Conservation (phyloP, 352 stramenopile species). For the Pythium rhizo-oryzae region DNA sequence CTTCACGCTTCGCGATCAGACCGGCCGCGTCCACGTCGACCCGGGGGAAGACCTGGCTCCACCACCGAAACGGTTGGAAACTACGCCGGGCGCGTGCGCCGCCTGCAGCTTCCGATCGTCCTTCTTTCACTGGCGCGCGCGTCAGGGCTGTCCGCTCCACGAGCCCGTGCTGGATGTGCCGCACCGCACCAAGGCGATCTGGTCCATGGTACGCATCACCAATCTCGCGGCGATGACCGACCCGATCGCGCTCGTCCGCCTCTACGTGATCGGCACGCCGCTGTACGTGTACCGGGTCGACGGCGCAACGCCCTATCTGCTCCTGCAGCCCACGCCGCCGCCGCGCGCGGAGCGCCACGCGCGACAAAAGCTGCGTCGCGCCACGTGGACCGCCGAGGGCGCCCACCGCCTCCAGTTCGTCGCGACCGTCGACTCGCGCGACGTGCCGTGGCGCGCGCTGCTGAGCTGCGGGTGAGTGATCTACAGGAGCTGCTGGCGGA, state of each 20-base stretch:
- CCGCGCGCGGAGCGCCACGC: neutral
- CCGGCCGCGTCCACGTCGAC: neutral
- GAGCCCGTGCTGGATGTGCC: slow-evolving; percentile 25
- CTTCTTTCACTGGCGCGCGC: slow-evolving; percentile 23
- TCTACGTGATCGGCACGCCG: slow-evolving; percentile 21
- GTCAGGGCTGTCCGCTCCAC: slow-evolving; percentile 21
- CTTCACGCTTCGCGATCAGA: neutral
- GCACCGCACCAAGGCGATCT: slow-evolving; percentile 26
- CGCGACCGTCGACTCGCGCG: slow-evolving; percentile 6
- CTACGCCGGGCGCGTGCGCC: neutral
- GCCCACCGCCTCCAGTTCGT: neutral
- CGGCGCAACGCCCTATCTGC: neutral
- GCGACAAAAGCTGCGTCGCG: neutral
- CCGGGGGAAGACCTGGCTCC: no score
- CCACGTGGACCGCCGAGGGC: neutral
- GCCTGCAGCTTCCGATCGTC: slow-evolving; percentile 22
- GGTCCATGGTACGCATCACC: slow-evolving; percentile 34
- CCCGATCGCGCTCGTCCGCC: slow-evolving; percentile 27
- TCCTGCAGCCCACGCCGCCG: neutral
- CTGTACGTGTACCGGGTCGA: slow-evolving; percentile 32
- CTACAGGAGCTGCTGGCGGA: neutral
- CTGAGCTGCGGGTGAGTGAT: slow-evolving; percentile 21
- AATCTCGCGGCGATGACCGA: slow-evolving; percentile 41
- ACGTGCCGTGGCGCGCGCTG: slow-evolving; percentile 23
- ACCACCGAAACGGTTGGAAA: no score